These are phyloP conservation scores for Lodderomyces beijingensis DNA, from an alignment of 1,139 yeast genomes.

Conservation along the genomic window DNA sequence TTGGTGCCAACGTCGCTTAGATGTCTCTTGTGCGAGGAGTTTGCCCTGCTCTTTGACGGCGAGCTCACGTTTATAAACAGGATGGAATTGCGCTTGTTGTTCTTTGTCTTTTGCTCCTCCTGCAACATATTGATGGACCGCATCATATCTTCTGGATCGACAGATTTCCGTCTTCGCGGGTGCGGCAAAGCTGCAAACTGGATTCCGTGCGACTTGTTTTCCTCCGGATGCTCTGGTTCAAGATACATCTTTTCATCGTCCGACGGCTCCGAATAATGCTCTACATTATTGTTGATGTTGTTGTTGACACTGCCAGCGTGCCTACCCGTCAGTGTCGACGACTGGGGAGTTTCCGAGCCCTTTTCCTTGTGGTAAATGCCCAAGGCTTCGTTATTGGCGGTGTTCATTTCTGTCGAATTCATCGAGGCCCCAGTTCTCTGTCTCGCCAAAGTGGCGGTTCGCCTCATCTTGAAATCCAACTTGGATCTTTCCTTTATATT, in stretches of 20 bases:
- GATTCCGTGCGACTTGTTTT: constrained; percentile 20
- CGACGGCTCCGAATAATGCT: constrained; percentile 40
- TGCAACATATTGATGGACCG: constrained; percentile 74
- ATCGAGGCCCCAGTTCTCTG: constrained; percentile 39
- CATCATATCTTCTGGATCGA: constrained; percentile 80
- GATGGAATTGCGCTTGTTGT: constrained; percentile 2
- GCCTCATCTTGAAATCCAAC: constrained; percentile 70
- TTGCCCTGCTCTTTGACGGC: constrained; percentile 10
- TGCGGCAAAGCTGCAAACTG: constrained; percentile 39
- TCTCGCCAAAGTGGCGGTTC: constrained; percentile 65
- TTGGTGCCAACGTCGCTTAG: background rate
- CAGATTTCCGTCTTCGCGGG: constrained; percentile 44
- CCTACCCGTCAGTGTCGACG: constrained; percentile 8
- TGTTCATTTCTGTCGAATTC: constrained; percentile 32
- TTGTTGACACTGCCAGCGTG: background rate
- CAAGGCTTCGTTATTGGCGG: constrained; percentile 34
- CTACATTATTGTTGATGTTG: constrained; percentile 16
- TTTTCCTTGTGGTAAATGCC: constrained; percentile 17
- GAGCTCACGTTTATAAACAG: constrained; percentile 8
- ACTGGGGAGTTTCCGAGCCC: constrained; percentile 8
- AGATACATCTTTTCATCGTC: constrained; percentile 13
- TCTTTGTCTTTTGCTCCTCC: constrained; percentile 9
- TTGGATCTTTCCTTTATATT: constrained; percentile 73
- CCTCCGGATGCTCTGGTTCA: constrained; percentile 1
- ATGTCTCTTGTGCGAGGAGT: background rate